phyloP scores from a whole-genome alignment of 306 rosid genomes.

The Cicer judaicum region DNA sequence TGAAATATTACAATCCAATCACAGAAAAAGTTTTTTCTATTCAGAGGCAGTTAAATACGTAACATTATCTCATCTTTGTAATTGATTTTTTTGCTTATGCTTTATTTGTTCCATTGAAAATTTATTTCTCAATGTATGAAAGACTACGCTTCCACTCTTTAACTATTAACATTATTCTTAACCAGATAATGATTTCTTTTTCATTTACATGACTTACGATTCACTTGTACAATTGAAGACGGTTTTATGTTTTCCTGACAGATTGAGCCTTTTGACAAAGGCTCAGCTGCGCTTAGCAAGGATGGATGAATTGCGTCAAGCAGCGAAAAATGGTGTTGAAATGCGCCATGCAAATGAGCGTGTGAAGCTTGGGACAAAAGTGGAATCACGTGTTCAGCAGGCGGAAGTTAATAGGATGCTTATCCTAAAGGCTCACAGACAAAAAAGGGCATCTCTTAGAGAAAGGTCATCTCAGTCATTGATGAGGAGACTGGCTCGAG shows the following conservation, averaged over 20 bases:
- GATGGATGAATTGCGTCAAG: constrained; percentile 87
- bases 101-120: background rate
- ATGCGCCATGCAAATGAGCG: constrained; percentile 76
- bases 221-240: constrained; percentile 12
- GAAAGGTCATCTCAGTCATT: constrained; percentile 88
- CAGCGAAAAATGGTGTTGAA: constrained; percentile 79
- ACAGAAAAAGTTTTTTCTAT: background rate
- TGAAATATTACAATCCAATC: background rate
- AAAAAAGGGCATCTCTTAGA: constrained; percentile 81
- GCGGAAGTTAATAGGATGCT: constrained; percentile 90
- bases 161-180: constrained; percentile 11
- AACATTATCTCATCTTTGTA: background rate
- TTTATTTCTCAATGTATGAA: constrained; percentile 9
- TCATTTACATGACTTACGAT: constrained; percentile 24
- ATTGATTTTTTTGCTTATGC: constrained; percentile 12
- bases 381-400: constrained; percentile 84
- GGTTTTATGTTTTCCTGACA: constrained; percentile 50
- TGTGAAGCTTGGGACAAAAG: constrained; percentile 71
- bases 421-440: constrained; percentile 77
- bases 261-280: constrained; percentile 77
- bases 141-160: background rate
- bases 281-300: constrained; percentile 88
- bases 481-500: constrained; percentile 79
- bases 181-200: background rate
- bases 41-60: constrained; percentile 6